These are phyloP conservation scores for Penicillium lagena DNA, from an alignment of 495 filamentous ascomycete genomes.

Conservation along the genomic window DNA sequence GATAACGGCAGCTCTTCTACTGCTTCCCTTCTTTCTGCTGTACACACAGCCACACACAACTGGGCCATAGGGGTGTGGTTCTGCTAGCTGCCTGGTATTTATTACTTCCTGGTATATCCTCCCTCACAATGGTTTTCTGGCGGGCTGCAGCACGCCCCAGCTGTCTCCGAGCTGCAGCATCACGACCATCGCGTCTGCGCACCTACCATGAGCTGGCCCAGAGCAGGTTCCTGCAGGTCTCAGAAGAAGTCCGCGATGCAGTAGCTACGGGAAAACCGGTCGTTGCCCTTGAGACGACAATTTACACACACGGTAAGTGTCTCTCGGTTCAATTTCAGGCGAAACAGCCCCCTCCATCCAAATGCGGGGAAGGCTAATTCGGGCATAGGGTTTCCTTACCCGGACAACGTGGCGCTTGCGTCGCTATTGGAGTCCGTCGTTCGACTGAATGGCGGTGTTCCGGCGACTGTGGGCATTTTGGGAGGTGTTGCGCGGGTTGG, in stretches of 20 bases:
- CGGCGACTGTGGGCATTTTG: slow-evolving; percentile 85
- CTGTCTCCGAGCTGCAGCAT: not conserved
- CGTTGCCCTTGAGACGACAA: slow-evolving; percentile 89
- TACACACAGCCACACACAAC: not conserved
- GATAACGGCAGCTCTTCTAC: slow-evolving; percentile 25
- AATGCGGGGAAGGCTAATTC: slow-evolving; percentile 20
- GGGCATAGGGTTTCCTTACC: slow-evolving; percentile 71
- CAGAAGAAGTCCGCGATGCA: slow-evolving; percentile 76
- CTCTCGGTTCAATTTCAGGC: not conserved
- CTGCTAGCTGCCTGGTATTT: no score
- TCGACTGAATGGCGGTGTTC: slow-evolving; percentile 73
- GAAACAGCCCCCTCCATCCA: not conserved
- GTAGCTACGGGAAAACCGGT: slow-evolving; percentile 66
- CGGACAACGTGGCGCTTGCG: slow-evolving; percentile 69
- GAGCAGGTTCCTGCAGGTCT: slow-evolving; percentile 62
- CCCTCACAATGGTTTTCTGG: slow-evolving; percentile 19
- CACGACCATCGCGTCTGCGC: slow-evolving; percentile 8
- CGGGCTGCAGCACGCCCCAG: slow-evolving; percentile 9
- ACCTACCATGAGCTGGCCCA: slow-evolving; percentile 26
- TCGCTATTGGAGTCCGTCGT: slow-evolving; percentile 67
- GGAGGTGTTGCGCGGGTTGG: slow-evolving; percentile 79
- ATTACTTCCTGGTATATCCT: not conserved
- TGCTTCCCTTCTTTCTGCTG: slow-evolving; percentile 10
- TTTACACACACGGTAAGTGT: slow-evolving; percentile 68
- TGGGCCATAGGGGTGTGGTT: no score